These are phyloP conservation scores for Cenchrus purpureus DNA, from an alignment of 176 grass and related monocot species.

Conservation along the genomic window DNA sequence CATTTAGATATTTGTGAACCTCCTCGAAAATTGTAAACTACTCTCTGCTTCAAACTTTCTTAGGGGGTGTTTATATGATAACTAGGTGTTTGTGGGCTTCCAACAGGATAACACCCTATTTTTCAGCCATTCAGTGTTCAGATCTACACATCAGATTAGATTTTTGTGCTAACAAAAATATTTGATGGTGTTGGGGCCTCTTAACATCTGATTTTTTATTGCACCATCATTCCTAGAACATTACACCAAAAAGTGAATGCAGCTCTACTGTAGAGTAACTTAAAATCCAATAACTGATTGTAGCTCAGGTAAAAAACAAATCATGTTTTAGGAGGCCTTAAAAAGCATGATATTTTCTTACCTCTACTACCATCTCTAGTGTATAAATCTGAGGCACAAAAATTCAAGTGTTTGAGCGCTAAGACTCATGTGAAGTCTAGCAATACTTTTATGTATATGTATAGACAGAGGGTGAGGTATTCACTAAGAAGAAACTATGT, in stretches of 20 bases:
- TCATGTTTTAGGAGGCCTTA: not conserved
- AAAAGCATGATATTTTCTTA: not conserved
- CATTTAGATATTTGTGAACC: constrained; percentile 5
- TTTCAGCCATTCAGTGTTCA: not conserved
- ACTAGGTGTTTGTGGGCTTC: not conserved
- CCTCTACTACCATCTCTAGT: not conserved
- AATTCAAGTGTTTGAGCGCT: not conserved
- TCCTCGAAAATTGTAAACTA: constrained; percentile 29
- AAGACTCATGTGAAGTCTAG: not conserved
- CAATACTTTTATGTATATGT: not conserved
- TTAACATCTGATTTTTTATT: not conserved
- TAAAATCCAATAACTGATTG: not conserved
- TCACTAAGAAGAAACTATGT: constrained; percentile 22
- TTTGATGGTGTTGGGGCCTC: not conserved
- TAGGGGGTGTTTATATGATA: not conserved
- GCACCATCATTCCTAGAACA: not conserved
- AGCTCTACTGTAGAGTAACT: not conserved
- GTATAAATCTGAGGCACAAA: not conserved
- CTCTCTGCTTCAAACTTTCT: not conserved
- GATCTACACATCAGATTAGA: not conserved
- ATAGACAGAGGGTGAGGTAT: not conserved
- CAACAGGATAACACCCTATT: not conserved
- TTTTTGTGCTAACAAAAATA: not conserved
- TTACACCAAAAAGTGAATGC: not conserved
- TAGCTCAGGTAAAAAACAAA: not conserved